Evolutionary conservation across 805 yeast genomes (phyloP).

Genomic region (Pichia pseudocactophila): DNA sequence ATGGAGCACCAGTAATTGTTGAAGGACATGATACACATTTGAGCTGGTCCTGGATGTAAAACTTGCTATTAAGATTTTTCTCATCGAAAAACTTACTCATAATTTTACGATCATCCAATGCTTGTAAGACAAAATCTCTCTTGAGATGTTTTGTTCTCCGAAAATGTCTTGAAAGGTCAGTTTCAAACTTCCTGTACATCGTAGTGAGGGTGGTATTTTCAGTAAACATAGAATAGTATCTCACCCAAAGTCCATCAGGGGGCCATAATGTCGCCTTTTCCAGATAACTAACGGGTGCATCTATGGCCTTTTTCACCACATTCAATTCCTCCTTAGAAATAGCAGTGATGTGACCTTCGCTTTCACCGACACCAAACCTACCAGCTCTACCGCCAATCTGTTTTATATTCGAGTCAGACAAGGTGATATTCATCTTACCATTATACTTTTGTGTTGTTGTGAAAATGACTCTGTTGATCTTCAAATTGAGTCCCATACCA

Average conservation of each 20-base stretch:
- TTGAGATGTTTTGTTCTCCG: constrained; percentile 10
- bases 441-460: constrained; percentile 60
- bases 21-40: constrained; percentile 31
- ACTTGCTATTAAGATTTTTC: constrained; percentile 16
- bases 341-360: constrained; percentile 48
- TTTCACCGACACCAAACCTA: constrained; percentile 39
- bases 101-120: constrained; percentile 20
- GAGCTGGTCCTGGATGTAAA: constrained; percentile 27
- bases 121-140: constrained; percentile 22
- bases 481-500: constrained; percentile 93
- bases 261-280: constrained; percentile 73
- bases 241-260: constrained; percentile 58
- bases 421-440: constrained; percentile 40
- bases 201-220: constrained; percentile 36
- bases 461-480: constrained; percentile 74
- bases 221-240: constrained; percentile 54
- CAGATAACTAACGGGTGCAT: constrained; percentile 42
- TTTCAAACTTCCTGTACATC: constrained; percentile 41
- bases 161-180: constrained; percentile 25
- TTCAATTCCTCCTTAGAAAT: constrained; percentile 35
- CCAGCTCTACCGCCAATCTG: constrained; percentile 98
- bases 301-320: constrained; percentile 39
- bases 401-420: constrained; percentile 63
- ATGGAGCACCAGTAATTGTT: constrained; percentile 18
- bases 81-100: constrained; percentile 22